phyloP scores from a whole-genome alignment of 1,139 yeast species.

The Martiniozyma asiatica region DNA sequence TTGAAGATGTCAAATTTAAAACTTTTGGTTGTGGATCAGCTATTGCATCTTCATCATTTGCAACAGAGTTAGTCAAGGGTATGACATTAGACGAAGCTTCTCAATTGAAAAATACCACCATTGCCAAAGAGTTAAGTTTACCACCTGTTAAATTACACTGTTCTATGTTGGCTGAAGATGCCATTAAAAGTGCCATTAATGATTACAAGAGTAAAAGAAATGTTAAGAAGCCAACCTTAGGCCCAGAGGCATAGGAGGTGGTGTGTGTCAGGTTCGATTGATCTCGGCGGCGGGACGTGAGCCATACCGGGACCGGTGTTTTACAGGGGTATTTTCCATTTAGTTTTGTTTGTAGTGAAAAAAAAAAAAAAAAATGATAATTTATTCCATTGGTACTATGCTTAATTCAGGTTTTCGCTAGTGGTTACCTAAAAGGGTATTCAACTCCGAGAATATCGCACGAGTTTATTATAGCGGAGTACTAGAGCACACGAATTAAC shows the following conservation, averaged over 20 bases:
- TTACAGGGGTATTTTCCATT: no score
- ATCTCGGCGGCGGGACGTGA: no score
- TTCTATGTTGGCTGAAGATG: conserved; percentile 97
- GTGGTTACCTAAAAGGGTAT: no score
- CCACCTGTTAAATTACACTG: conserved; percentile 98
- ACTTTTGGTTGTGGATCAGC: conserved; percentile 99
- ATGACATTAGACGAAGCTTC: conserved; percentile 92
- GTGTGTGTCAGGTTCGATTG: no score
- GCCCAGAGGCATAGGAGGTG: conserved; percentile 38
- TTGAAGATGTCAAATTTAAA: conserved; percentile 91
- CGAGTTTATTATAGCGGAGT: no score
- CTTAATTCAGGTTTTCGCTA: neutral
- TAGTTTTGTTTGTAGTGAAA: neutral
- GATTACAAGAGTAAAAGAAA: conserved; percentile 76
- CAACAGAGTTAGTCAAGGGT: conserved; percentile 92
- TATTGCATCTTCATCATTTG: conserved; percentile 88
- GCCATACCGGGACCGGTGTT: no score
- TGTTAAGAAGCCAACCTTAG: conserved; percentile 33
- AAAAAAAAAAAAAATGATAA: no score
- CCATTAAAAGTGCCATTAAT: conserved; percentile 92
- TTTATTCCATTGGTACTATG: no score
- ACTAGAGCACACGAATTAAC: no score
- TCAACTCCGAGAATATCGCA: no score
- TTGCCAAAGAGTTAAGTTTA: conserved; percentile 83
- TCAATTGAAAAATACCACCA: conserved; percentile 77